These are phyloP conservation scores for Paraphysoderma sedebokerense DNA, from an alignment of 371 early-diverging fungal species.

Conservation along the genomic window DNA sequence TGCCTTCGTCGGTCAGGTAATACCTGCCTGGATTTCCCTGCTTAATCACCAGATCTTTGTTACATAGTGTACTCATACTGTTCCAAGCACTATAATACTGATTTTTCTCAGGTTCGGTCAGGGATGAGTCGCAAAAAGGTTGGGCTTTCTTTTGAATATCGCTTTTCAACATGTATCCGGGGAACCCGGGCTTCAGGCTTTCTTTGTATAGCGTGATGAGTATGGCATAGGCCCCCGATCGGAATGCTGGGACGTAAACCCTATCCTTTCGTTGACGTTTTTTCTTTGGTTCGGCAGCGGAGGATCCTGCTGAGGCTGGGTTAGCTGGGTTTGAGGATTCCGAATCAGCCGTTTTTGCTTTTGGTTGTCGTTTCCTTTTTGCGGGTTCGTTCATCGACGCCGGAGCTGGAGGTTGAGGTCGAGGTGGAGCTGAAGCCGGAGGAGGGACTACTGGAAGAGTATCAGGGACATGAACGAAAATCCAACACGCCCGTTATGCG, in stretches of 20 bases:
- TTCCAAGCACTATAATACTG: conserved; percentile 52
- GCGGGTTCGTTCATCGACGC: too few relatives aligned
- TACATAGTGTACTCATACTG: conserved; percentile 46
- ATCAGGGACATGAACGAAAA: too few relatives aligned
- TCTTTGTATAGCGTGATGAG: conserved; percentile 48
- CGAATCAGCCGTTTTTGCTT: too few relatives aligned
- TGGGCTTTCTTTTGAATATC: conserved; percentile 44
- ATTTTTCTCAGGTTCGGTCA: conserved; percentile 30
- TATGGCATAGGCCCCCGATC: conserved; percentile 73
- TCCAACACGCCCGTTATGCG: too few relatives aligned
- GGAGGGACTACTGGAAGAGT: too few relatives aligned
- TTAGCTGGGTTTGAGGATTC: too few relatives aligned
- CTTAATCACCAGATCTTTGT: conserved; percentile 46
- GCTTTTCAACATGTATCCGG: conserved; percentile 21
- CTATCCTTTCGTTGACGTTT: too few relatives aligned
- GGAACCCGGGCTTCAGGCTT: conserved; percentile 6
- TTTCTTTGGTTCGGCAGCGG: too few relatives aligned
- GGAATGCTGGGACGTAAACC: conserved; percentile 67
- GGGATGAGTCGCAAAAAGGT: conserved; percentile 40
- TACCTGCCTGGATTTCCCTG: conserved; percentile 40
- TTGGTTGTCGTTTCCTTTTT: too few relatives aligned
- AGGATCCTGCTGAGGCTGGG: too few relatives aligned
- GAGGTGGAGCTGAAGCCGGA: too few relatives aligned
- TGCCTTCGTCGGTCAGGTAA: conserved; percentile 55
- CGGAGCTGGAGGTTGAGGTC: too few relatives aligned